phyloP scores from a whole-genome alignment of 768 basidiomycete genomes.

The Tricholoma matsutake region DNA sequence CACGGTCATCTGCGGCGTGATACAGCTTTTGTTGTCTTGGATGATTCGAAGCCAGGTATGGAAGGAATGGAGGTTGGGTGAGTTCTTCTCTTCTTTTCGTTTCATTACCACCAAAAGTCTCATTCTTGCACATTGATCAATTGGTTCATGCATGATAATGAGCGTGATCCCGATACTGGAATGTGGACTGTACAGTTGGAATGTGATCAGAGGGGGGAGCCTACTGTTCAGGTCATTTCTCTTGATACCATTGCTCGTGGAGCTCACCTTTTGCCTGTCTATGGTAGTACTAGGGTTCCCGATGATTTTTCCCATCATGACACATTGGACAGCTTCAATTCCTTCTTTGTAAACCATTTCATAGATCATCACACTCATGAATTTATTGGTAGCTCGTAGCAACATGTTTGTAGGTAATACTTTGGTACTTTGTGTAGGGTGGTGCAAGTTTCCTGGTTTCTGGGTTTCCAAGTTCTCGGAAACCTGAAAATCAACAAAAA shows the following conservation, averaged over 20 bases:
- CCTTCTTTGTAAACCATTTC: not conserved
- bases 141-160: not conserved
- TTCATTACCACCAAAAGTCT: conserved; percentile 3
- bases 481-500: not conserved
- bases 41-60: no score
- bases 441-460: conserved; percentile 2
- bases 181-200: conserved; percentile 7
- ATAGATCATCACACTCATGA: no score
- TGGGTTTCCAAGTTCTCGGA: conserved; percentile 2
- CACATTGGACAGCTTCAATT: not conserved
- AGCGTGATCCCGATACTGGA: not conserved
- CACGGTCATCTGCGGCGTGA: not conserved
- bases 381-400: conserved; percentile 1
- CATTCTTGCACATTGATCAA: no score
- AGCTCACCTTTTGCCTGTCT: conserved; percentile 4
- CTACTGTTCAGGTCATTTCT: not conserved
- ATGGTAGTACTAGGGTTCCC: conserved; percentile 1
- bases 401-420: not conserved
- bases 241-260: conserved; percentile 4
- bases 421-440: not conserved
- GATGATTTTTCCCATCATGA: conserved; percentile 3
- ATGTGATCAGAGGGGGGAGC: not conserved
- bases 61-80: not conserved
- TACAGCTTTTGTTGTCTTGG: conserved; percentile 1
- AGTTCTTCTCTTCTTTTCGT: not conserved